Base-by-base conservation (phyloP, 192 early-diverging fungal species). In the Polychytrium aggregatum region DNA sequence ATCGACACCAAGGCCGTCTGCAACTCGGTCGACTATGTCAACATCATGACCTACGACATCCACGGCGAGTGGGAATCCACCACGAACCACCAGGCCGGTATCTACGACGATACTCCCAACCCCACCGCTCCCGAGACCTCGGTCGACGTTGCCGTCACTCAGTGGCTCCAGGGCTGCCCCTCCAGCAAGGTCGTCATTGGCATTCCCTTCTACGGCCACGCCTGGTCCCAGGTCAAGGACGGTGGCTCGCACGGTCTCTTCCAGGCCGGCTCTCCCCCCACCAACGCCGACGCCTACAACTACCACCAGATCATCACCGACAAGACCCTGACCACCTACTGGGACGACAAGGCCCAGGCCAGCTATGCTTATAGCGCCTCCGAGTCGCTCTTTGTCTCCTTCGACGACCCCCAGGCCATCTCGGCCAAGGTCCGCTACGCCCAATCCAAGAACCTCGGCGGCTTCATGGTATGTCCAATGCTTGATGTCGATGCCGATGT, bases 1-100 rank as follows among this genome's bases (percentile, higher is more conserved):
- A 17, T 60, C 33, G 42, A 55, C 27, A 29, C 57, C 21, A 27
- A 33, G 25, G 36, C 41, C n/a, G 36, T 60, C 18, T 60, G 58
- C 52, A 13, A 47, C n/a, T 11, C 38, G 14, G 14, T 60, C 10
- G 58, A 60, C 40, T 46, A 39, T 31, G 29, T 60, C 52, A 57
- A 62, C 48, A 40, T 56, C 18, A 62, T 62, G 59, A 38, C 59
- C n/a, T 62, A 62, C 48, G 59, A 62, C 52, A 36, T 62, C 20
- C 52, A 62, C 40, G 59, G 59, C 16, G 43, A 28, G 6, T 62
- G 59, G 59, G 53, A 62, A 11, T 24, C 37, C 13, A 37, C 22
- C 42, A 62, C 58, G 5, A 62, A 57, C 54, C 59, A 62, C 48
- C 59, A 62, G 38, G 59, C 59, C 18, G 37, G 37, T 28, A 44